A percentile compares a stretch with the other conserved stretches of the same genome.
phyloP scores from a whole-genome alignment of 805 yeast species.

The Sungouiozyma ichnusensis region DNA sequence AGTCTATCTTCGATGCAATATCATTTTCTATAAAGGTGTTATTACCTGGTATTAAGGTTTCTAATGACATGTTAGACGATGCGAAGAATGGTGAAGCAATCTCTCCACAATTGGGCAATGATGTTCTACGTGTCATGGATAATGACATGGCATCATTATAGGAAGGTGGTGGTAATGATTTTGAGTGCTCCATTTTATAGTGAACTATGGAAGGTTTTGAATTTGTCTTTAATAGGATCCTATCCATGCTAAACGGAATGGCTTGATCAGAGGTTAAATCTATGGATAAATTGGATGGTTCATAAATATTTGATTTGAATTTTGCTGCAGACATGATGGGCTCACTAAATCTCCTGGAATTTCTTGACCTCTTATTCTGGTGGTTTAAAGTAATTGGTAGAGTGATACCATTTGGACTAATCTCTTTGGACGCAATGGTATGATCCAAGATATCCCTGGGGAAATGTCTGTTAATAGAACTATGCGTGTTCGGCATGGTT shows the following conservation, averaged over 20 bases:
- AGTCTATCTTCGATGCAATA: neutral
- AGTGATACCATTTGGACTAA: slow-evolving; percentile 35
- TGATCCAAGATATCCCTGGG: slow-evolving; percentile 29
- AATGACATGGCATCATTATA: slow-evolving; percentile 1
- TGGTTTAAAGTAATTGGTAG: slow-evolving; percentile 3
- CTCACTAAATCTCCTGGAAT: slow-evolving; percentile 1
- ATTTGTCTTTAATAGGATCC: neutral
- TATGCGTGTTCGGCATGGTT: slow-evolving; percentile 8
- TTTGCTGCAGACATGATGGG: slow-evolving; percentile 17
- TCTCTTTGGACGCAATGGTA: slow-evolving; percentile 47
- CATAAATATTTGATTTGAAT: slow-evolving; percentile 42
- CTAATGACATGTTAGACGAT: neutral
- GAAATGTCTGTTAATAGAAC: slow-evolving; percentile 29
- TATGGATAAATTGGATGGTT: slow-evolving; percentile 38
- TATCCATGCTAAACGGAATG: slow-evolving; percentile 28
- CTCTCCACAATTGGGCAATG: neutral
- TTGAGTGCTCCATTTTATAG: neutral
- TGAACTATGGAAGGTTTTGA: neutral
- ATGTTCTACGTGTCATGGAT: neutral
- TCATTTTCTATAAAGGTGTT: neutral
- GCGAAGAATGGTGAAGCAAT: neutral
- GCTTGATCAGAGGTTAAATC: slow-evolving; percentile 56
- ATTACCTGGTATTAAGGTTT: neutral
- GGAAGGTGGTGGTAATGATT: slow-evolving; percentile 1
- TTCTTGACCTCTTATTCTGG: neutral